These are phyloP conservation scores for Ophiocordyceps camponoti-leonardi DNA, from an alignment of 2,329 filamentous ascomycete genomes.

Conservation along the genomic window DNA sequence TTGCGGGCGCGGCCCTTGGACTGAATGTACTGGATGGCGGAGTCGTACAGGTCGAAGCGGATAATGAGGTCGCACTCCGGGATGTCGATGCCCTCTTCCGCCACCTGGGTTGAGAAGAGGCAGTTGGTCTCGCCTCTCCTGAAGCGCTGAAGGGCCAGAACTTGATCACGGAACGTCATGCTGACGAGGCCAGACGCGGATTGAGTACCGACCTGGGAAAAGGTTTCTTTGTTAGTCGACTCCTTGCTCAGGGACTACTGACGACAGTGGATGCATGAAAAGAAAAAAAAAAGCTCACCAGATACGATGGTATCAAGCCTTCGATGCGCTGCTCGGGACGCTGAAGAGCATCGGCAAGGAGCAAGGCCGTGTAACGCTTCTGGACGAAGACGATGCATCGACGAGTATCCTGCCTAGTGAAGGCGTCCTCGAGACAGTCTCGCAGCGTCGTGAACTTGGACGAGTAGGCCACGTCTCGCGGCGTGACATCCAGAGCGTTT, in stretches of 20 bases:
- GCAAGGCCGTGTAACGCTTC: slow-evolving; percentile 56
- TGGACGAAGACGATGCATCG: slow-evolving; percentile 77
- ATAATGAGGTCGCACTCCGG: slow-evolving; percentile 51
- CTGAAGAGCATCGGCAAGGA: slow-evolving; percentile 52
- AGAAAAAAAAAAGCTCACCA: slow-evolving; percentile 28
- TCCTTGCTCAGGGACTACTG: background rate
- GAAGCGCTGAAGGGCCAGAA: slow-evolving; percentile 52
- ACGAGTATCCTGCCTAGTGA: slow-evolving; percentile 33
- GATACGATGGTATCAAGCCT: slow-evolving; percentile 40
- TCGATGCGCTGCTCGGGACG: slow-evolving; percentile 34
- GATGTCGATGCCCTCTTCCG: slow-evolving; percentile 51
- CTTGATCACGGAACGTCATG: slow-evolving; percentile 56
- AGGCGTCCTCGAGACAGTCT: slow-evolving; percentile 43
- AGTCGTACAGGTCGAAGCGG: slow-evolving; percentile 73
- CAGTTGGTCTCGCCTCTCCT: slow-evolving; percentile 42
- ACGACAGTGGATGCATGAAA: no score
- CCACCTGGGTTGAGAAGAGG: slow-evolving; percentile 48
- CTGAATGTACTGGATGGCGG: slow-evolving; percentile 89
- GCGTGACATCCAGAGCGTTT: slow-evolving; percentile 12
- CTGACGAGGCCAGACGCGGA: slow-evolving; percentile 31
- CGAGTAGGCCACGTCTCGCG: slow-evolving; percentile 33
- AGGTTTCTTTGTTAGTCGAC: background rate
- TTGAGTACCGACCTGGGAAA: slow-evolving; percentile 13
- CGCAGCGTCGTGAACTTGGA: slow-evolving; percentile 54
- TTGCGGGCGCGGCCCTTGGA: slow-evolving; percentile 77